Conservation (phyloP, 805 yeast genomes). For the Hanseniaspora occidentalis region DNA sequence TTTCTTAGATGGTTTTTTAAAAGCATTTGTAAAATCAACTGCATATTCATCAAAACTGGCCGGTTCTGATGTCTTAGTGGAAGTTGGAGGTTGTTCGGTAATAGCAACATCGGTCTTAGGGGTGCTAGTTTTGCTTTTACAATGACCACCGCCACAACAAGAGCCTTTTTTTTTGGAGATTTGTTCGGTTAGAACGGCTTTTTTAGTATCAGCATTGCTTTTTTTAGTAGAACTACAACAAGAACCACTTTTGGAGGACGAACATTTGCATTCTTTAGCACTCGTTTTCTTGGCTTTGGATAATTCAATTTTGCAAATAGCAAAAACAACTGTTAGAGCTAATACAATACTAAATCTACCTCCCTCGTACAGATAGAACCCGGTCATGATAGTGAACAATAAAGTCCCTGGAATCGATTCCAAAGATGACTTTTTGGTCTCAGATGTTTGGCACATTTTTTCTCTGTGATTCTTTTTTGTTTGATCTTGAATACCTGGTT, state of each 20-base stretch:
- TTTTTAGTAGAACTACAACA: constrained; percentile 9
- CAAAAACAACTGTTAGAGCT: constrained; percentile 16
- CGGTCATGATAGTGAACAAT: constrained; percentile 2
- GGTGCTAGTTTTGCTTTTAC: constrained; percentile 11
- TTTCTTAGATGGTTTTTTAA: constrained; percentile 12
- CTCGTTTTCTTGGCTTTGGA: too few species aligned
- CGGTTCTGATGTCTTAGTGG: too few species aligned
- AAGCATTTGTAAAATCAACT: constrained; percentile 30
- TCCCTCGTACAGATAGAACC: constrained; percentile 17
- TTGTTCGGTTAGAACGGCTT: background rate
- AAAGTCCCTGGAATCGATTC: constrained; percentile 18
- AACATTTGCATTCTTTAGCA: too few species aligned
- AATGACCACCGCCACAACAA: constrained; percentile 9
- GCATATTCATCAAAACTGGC: constrained; percentile 12
- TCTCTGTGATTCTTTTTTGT: too few species aligned
- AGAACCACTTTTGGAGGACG: constrained; percentile 6
- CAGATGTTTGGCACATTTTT: too few species aligned
- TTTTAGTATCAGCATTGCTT: background rate
- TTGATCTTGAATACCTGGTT: too few species aligned
- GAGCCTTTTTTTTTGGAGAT: background rate
- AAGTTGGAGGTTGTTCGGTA: constrained; percentile 7
- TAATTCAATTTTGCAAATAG: constrained; percentile 13
- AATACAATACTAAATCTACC: constrained; percentile 27
- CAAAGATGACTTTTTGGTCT: constrained; percentile 15
- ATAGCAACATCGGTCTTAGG: constrained; percentile 1